Percentiles rank a stretch among this genome's conserved stretches.
Evolutionary conservation across 2,329 filamentous ascomycete genomes (phyloP).

Genomic region (Coleophoma cylindrospora): DNA sequence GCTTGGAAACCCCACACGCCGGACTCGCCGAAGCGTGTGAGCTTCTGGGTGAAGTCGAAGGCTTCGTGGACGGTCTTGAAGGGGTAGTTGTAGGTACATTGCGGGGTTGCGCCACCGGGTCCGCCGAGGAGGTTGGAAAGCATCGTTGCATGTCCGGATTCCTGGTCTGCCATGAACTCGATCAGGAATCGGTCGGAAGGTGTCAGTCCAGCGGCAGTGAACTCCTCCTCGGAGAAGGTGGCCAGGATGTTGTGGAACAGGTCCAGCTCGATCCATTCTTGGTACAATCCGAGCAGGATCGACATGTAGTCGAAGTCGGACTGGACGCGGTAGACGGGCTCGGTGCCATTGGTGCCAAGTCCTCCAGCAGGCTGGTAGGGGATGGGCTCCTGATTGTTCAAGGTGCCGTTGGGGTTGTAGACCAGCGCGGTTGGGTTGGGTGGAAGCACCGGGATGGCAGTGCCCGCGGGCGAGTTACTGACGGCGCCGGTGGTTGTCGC

Average conservation of each 20-base stretch:
- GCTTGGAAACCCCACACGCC: conserved; percentile 78
- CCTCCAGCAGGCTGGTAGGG: conserved; percentile 72
- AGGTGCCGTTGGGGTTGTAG: conserved; percentile 67
- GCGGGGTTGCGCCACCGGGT: conserved; percentile 52
- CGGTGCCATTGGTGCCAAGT: conserved; percentile 70
- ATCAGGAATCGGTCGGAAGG: conserved; percentile 67
- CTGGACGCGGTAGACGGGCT: conserved; percentile 70
- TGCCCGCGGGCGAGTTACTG: conserved; percentile 48
- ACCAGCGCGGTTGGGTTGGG: conserved; percentile 58
- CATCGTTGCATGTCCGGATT: conserved; percentile 72
- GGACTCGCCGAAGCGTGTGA: conserved; percentile 77
- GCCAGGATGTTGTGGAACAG: conserved; percentile 74
- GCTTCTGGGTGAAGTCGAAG: conserved; percentile 78
- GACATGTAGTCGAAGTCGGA: conserved; percentile 84
- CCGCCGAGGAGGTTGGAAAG: conserved; percentile 73
- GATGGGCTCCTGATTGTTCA: conserved; percentile 63
- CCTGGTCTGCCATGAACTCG: conserved; percentile 72
- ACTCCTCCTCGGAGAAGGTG: conserved; percentile 64
- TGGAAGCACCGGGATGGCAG: conserved; percentile 52
- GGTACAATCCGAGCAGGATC: conserved; percentile 65
- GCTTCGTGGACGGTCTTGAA: conserved; percentile 70
- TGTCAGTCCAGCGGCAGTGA: conserved; percentile 61
- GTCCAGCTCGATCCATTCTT: conserved; percentile 82
- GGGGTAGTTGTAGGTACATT: conserved; percentile 81
- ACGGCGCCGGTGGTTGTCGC: conserved; percentile 64